Conservation (phyloP, 23 red algal genomes). For the Chondrus crispus region DNA sequence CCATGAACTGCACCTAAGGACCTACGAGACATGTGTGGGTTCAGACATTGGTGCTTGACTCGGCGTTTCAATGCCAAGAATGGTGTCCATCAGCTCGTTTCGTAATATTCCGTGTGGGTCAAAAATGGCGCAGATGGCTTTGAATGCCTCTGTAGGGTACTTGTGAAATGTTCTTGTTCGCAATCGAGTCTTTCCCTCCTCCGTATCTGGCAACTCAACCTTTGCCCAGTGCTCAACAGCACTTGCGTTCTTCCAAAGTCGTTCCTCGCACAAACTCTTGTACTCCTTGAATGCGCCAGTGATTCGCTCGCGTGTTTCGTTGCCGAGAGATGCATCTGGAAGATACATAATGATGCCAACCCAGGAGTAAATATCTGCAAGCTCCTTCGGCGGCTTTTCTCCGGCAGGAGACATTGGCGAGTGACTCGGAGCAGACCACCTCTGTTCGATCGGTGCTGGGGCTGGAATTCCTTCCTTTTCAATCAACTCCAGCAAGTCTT, state of each 20-base stretch:
- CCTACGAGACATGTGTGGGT: too few relatives aligned
- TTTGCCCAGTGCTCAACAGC: constrained; percentile 91
- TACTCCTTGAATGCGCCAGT: constrained; percentile 71
- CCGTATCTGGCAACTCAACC: constrained; percentile 68
- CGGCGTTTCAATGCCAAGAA: constrained; percentile 45
- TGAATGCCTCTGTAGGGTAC: constrained; percentile 63
- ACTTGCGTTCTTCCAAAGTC: constrained; percentile 58
- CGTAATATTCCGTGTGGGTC: constrained; percentile 62
- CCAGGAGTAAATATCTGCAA: constrained; percentile 71
- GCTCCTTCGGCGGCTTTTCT: constrained; percentile 40
- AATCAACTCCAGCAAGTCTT: constrained; percentile 62
- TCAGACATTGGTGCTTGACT: too few relatives aligned
- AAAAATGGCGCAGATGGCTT: constrained; percentile 49
- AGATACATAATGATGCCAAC: constrained; percentile 99
- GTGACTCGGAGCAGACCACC: constrained; percentile 75
- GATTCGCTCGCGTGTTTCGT: constrained; percentile 30
- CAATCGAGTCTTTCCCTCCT: constrained; percentile 25
- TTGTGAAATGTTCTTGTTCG: constrained; percentile 23
- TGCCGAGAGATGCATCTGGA: constrained; percentile 49
- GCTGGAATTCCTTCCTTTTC: constrained; percentile 76
- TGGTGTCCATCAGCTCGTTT: constrained; percentile 49
- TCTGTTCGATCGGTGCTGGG: constrained; percentile 89
- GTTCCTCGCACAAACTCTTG: constrained; percentile 49
- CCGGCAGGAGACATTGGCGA: constrained; percentile 76
- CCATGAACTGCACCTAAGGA: too few relatives aligned